These are phyloP conservation scores for Carex kokanica DNA, from an alignment of 176 grass and related monocot genomes.

Conservation along the genomic window DNA sequence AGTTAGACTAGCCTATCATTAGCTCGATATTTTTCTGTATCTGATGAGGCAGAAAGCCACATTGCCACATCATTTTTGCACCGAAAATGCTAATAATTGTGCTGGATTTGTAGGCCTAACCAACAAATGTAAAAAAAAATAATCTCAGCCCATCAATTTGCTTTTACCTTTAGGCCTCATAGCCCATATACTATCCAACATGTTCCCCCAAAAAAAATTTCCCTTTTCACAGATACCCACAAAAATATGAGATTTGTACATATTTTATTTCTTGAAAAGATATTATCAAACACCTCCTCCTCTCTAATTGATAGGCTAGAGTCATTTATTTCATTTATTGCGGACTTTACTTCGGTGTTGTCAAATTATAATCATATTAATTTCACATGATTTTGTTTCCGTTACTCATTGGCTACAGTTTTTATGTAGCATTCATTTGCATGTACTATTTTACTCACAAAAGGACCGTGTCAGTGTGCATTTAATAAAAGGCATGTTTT, in stretches of 20 bases:
- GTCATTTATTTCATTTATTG: conserved; percentile 13
- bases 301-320: not conserved
- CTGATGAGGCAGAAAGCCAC: conserved; percentile 24
- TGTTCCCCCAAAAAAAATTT: not conserved
- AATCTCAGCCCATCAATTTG: conserved; percentile 20
- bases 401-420: not conserved
- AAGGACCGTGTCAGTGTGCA: not conserved
- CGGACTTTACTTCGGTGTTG: not conserved
- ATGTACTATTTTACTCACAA: not conserved
- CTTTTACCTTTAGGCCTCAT: conserved; percentile 27
- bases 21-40: not conserved
- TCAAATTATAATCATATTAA: not conserved
- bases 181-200: conserved; percentile 26
- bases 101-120: conserved; percentile 26
- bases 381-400: not conserved
- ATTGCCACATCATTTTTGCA: conserved; percentile 22
- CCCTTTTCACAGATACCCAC: not conserved
- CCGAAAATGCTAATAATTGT: conserved; percentile 17
- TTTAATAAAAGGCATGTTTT: not conserved
- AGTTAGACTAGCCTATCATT: conserved; percentile 11
- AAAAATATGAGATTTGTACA: not conserved
- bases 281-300: not conserved
- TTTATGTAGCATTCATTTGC: not conserved
- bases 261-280: not conserved
- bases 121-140: no score